Evolutionary conservation across 2,329 filamentous ascomycete species (phyloP).

Genomic region (Trichoderma citrinoviride): DNA sequence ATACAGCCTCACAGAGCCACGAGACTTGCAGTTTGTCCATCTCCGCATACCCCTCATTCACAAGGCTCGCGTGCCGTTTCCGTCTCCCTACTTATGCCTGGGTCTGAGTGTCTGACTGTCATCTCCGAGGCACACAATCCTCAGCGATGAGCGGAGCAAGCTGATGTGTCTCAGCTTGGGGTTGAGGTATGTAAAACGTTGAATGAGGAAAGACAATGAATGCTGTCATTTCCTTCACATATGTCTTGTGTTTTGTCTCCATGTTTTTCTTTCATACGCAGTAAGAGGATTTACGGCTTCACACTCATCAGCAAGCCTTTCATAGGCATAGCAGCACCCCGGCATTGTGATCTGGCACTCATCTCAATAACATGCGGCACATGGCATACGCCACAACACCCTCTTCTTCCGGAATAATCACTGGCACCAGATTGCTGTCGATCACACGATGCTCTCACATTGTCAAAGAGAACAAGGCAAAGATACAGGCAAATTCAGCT

Average conservation of each 20-base stretch:
- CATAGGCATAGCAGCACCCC: neutral
- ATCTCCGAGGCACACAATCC: neutral
- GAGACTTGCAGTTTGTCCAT: neutral
- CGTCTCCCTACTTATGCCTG: neutral
- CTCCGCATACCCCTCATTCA: conserved; percentile 3
- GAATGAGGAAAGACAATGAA: neutral
- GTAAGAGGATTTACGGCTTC: neutral
- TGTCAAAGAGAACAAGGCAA: neutral
- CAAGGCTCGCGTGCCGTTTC: neutral
- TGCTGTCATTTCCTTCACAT: neutral
- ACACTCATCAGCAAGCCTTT: neutral
- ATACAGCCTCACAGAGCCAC: conserved; percentile 10
- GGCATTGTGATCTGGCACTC: neutral
- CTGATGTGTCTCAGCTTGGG: neutral
- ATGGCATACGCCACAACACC: neutral
- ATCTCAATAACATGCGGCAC: neutral
- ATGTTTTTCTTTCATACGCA: neutral
- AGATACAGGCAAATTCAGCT: neutral
- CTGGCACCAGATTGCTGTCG: neutral
- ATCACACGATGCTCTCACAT: neutral
- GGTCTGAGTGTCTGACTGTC: neutral
- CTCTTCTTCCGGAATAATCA: neutral
- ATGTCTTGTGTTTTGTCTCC: neutral
- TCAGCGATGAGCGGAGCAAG: neutral
- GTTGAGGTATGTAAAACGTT: neutral